Percentiles rank a stretch among this genome's conserved stretches.
phyloP scores from a whole-genome alignment of 805 yeast species.

The Ogataea wickerhamii region DNA sequence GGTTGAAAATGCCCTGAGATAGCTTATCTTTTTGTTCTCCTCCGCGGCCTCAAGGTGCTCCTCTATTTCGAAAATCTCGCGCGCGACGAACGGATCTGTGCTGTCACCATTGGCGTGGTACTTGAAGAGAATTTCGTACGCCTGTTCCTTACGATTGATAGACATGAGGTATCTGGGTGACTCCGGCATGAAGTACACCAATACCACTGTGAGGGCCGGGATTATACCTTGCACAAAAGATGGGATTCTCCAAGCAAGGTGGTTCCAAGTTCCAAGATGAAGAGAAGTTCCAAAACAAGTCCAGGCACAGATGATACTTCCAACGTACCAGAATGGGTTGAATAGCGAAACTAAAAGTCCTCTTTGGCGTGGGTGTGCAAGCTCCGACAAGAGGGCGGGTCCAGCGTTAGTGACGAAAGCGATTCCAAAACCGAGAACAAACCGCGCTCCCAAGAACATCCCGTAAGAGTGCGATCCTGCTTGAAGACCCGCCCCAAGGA shows the following conservation, averaged over 20 bases:
- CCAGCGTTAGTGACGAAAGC: constrained; percentile 14
- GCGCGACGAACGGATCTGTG: constrained; percentile 31
- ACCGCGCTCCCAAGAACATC: constrained; percentile 10
- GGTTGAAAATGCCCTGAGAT: constrained; percentile 34
- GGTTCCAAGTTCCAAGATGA: constrained; percentile 15
- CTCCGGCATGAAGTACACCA: constrained; percentile 35
- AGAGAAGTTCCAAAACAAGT: constrained; percentile 39
- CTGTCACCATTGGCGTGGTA: constrained; percentile 36
- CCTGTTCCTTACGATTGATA: constrained; percentile 32
- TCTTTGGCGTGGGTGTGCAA: constrained; percentile 36
- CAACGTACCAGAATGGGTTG: constrained; percentile 40
- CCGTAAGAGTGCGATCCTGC: constrained; percentile 14
- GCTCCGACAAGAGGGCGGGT: constrained; percentile 25
- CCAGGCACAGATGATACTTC: constrained; percentile 42
- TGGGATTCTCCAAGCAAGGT: constrained; percentile 40
- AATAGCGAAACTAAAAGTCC: constrained; percentile 32
- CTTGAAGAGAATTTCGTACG: constrained; percentile 30
- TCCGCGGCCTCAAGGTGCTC: constrained; percentile 31
- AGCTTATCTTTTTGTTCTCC: constrained; percentile 29
- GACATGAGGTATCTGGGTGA: constrained; percentile 35
- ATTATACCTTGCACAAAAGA: constrained; percentile 37
- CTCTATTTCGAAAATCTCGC: constrained; percentile 34
- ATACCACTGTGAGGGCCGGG: constrained; percentile 32
- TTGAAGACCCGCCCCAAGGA: constrained; percentile 16
- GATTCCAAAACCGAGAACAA: constrained; percentile 18